Conservation (phyloP, 192 early-diverging fungal species). For the Coemansia pectinata region DNA sequence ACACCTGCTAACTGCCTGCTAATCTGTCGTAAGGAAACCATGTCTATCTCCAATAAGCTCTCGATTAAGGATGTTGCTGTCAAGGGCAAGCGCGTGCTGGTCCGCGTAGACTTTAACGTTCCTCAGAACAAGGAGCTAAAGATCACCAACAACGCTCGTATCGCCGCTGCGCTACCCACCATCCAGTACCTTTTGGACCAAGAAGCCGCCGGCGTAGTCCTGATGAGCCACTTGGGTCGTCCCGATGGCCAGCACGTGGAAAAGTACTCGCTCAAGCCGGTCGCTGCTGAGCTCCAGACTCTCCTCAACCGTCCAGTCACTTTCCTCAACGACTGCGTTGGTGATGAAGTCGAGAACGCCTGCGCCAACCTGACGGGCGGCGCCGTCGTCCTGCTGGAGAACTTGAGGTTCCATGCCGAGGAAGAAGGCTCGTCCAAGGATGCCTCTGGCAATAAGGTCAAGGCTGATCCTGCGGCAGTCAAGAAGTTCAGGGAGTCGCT, state of each 20-base stretch:
- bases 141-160: slow-evolving; percentile 97
- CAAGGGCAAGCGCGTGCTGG: slow-evolving; percentile 84
- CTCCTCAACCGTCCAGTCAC: slow-evolving; percentile 81
- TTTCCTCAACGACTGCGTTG: slow-evolving; percentile 95
- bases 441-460: slow-evolving; percentile 85
- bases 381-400: slow-evolving; percentile 92
- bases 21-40: slow-evolving; percentile 4
- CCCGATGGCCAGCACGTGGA: slow-evolving; percentile 86
- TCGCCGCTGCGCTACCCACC: slow-evolving; percentile 91
- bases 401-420: slow-evolving; percentile 97
- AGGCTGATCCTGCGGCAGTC: slow-evolving; percentile 81
- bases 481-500: slow-evolving; percentile 88
- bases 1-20: neutral
- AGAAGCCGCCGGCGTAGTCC: slow-evolving; percentile 83
- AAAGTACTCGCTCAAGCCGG: slow-evolving; percentile 93
- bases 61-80: slow-evolving; percentile 84
- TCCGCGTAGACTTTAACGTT: slow-evolving; percentile 99
- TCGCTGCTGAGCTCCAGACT: slow-evolving; percentile 76
- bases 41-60: slow-evolving; percentile 74
- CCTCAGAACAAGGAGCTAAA: slow-evolving; percentile 83
- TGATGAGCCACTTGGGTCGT: slow-evolving; percentile 97
- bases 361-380: slow-evolving; percentile 70
- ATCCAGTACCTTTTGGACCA: slow-evolving; percentile 88
- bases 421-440: slow-evolving; percentile 96
- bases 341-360: slow-evolving; percentile 77